These are phyloP conservation scores for Licmophora abbreviata DNA, from an alignment of 108 stramenopile species.

Conservation along the genomic window DNA sequence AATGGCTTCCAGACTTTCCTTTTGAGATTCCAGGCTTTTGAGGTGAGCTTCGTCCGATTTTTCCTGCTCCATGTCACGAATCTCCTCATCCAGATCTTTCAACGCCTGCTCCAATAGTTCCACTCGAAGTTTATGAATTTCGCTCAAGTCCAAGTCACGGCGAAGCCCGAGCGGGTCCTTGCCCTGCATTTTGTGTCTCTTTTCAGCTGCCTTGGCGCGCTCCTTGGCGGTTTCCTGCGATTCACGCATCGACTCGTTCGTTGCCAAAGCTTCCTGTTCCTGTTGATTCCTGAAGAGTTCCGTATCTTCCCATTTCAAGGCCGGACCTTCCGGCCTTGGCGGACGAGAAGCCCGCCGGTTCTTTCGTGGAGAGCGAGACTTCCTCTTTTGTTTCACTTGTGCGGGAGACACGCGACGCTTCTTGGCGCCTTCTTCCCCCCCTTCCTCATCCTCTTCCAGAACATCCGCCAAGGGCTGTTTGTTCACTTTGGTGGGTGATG, in stretches of 20 bases:
- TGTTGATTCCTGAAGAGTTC: too few relatives aligned
- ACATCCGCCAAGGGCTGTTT: too few relatives aligned
- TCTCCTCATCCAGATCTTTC: slow-evolving; percentile 38
- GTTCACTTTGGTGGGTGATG: background rate
- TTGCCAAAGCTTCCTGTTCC: background rate
- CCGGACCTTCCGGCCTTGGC: too few relatives aligned
- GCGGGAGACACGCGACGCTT: background rate
- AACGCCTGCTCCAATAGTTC: slow-evolving; percentile 53
- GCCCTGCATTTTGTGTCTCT: slow-evolving; percentile 49
- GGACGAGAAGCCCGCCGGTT: too few relatives aligned
- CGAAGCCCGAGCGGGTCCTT: slow-evolving; percentile 70
- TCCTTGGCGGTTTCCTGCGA: slow-evolving; percentile 50
- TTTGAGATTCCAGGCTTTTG: slow-evolving; percentile 48
- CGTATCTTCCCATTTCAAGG: background rate
- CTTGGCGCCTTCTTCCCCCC: background rate
- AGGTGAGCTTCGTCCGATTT: slow-evolving; percentile 56
- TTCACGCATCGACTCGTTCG: slow-evolving; percentile 29
- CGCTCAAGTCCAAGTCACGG: slow-evolving; percentile 51
- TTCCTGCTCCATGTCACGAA: slow-evolving; percentile 24
- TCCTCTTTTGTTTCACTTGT: background rate
- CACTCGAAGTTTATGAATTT: slow-evolving; percentile 40
- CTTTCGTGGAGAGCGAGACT: background rate
- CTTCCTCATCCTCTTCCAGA: background rate
- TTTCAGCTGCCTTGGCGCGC: slow-evolving; percentile 56
- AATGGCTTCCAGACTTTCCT: slow-evolving; percentile 65